Conservation (phyloP, 768 basidiomycete genomes). For the Boletus reticuloceps region DNA sequence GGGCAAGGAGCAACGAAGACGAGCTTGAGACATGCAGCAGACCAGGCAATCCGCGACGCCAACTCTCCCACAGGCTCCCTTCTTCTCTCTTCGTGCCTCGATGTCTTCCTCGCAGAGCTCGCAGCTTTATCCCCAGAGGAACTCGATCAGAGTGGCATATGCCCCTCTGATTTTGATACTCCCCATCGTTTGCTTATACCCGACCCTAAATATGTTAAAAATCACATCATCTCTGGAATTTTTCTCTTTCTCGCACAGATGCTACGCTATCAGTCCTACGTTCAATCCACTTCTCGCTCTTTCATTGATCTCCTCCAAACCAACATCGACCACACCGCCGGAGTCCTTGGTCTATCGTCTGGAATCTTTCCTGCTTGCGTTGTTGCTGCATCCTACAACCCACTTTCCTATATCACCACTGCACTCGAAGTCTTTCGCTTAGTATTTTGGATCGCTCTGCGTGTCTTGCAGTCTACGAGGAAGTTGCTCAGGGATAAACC, state of each 20-base stretch:
- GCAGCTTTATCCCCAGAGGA: constrained; percentile 40
- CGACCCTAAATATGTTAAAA: constrained; percentile 35
- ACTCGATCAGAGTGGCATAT: constrained; percentile 37
- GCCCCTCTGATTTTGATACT: constrained; percentile 42
- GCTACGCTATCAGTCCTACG: constrained; percentile 50
- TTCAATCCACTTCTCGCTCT: constrained; percentile 23
- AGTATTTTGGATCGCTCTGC: constrained; percentile 52
- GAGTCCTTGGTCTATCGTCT: constrained; percentile 55
- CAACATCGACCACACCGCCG: constrained; percentile 35
- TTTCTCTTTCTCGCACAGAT: constrained; percentile 50
- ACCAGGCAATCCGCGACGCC: constrained; percentile 43
- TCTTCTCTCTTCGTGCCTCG: constrained; percentile 49
- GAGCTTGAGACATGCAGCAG: constrained; percentile 30
- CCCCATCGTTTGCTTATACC: constrained; percentile 40
- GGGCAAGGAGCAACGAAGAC: constrained; percentile 50
- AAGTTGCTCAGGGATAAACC: constrained; percentile 16
- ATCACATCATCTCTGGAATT: constrained; percentile 49
- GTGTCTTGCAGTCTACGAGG: constrained; percentile 35
- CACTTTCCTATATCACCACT: constrained; percentile 41
- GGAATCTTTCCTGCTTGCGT: constrained; percentile 55
- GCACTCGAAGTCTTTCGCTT: constrained; percentile 49
- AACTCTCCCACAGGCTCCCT: constrained; percentile 39
- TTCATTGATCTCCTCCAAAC: constrained; percentile 31
- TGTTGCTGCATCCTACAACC: constrained; percentile 41
- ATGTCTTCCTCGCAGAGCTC: constrained; percentile 50